A percentile compares a stretch with the other conserved stretches of the same genome.
Conservation (phyloP, 805 yeast genomes). For the Ogataea glucozyma region DNA sequence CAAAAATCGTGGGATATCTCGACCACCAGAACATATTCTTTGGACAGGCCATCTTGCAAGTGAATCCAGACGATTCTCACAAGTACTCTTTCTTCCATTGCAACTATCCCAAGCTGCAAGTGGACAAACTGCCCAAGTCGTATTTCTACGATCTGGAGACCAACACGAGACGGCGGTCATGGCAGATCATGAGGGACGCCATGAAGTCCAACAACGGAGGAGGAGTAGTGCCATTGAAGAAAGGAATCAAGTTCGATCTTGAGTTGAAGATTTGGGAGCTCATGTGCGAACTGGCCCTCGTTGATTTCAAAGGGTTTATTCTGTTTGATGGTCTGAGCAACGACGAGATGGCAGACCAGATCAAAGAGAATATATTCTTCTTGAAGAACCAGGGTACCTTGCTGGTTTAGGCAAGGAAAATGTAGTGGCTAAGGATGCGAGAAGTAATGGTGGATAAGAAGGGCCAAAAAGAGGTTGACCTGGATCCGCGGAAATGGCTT, state of each 20-base stretch:
- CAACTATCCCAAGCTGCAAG: constrained; percentile 34
- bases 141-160: constrained; percentile 24
- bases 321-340: constrained; percentile 27
- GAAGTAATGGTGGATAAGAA: too few species aligned
- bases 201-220: constrained; percentile 31
- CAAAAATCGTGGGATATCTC: constrained; percentile 34
- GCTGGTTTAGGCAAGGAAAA: too few species aligned
- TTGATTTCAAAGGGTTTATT: constrained; percentile 31
- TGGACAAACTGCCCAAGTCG: constrained; percentile 22
- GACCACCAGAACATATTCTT: constrained; percentile 26
- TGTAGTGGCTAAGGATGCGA: too few species aligned
- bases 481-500: too few species aligned
- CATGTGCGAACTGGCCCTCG: constrained; percentile 23
- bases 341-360: constrained; percentile 29
- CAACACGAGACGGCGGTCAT: constrained; percentile 23
- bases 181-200: constrained; percentile 33
- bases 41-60: constrained; percentile 36
- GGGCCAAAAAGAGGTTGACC: too few species aligned
- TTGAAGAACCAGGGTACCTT: constrained; percentile 24
- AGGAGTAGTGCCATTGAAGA: constrained; percentile 18
- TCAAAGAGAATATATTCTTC: constrained; percentile 20
- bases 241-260: constrained; percentile 26
- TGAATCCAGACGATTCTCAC: constrained; percentile 29
- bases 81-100: constrained; percentile 32
- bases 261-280: constrained; percentile 32